Base-by-base conservation (phyloP, 179 eudicot genomes). In the Actinidia arguta region DNA sequence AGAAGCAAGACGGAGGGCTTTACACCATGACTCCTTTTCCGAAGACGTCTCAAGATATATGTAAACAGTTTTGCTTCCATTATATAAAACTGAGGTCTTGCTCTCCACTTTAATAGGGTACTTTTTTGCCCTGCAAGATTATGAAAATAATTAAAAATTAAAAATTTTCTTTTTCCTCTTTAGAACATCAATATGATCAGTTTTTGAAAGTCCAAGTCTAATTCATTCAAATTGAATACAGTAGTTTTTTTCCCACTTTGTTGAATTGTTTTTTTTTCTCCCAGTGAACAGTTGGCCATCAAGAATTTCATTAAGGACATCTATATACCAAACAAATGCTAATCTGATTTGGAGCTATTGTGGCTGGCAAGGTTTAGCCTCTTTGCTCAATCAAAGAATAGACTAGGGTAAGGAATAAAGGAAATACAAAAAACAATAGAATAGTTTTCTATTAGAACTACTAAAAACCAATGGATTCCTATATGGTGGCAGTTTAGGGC, bases 21-120 rank as follows among this genome's bases (percentile, higher is more conserved):
- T 95, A 86, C 99, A 95, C 99, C 98, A 97, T 58, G 98, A 91
- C 85, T 97, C 99, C 84, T 97, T 97, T 84, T 95, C 98, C 88
- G 89, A 89, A 8, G 94, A 89, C 36, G 98, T 97, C 85, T 95
- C 98, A 17, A 92, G 91, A 89, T 90, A 97, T 63, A 97, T 82
- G 83, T 91, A 91, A 62, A 95, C 66, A 70, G 83, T 85, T 87
- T 91, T 92, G 84, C 90, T 90, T 82, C 92, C 93, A 78, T 84
- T 83, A 79, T 93, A 95, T 83, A 94, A 78, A 39, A 79, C 83
- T 48, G 88, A 80, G 64, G 83, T 85, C 85, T 89, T 89, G 88
- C 89, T 91, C 91, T 95, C 98, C 80, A 97, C 85, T 89, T 92
- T 95, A 61, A 97, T 93, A 8, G 99, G 97, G 80, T 89, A 97